phyloP scores from a whole-genome alignment of 805 yeast genomes.

The Scheffersomyces amazonensis region DNA sequence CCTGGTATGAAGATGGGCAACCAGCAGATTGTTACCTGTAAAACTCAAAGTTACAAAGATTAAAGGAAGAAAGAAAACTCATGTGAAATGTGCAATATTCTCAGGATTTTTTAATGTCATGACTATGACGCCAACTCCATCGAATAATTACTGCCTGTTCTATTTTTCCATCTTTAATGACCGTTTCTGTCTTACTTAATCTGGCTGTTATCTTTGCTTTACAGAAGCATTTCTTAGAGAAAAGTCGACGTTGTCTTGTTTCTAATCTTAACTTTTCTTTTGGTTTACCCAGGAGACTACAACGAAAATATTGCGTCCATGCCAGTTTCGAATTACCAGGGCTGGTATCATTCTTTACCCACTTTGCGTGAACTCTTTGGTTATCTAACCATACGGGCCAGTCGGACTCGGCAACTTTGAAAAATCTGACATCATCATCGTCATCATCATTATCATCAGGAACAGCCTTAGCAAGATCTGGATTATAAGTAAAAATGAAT shows the following conservation, averaged over 20 bases:
- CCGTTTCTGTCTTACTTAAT: not conserved
- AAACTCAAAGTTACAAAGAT: no score
- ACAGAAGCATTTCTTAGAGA: not conserved
- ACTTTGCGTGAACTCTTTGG: not conserved
- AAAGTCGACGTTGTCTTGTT: not conserved
- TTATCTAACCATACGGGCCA: not conserved
- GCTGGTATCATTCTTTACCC: not conserved
- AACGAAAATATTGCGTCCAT: not conserved
- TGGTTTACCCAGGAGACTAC: not conserved
- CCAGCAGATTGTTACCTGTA: no score
- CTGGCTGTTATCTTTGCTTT: not conserved
- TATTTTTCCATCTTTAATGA: no score
- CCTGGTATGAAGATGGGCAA: no score
- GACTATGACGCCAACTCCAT: no score
- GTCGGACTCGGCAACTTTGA: not conserved
- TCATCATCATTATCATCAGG: not conserved
- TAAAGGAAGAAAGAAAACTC: no score
- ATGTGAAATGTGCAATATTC: no score
- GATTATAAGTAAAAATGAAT: not conserved
- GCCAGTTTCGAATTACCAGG: not conserved
- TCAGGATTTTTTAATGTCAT: no score
- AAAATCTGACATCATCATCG: not conserved
- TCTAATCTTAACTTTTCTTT: not conserved
- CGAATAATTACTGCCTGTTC: no score
- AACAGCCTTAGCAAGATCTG: not conserved